These are phyloP conservation scores for Rhododendron ferrugineum DNA, from an alignment of 148 eudicot species.

Conservation along the genomic window DNA sequence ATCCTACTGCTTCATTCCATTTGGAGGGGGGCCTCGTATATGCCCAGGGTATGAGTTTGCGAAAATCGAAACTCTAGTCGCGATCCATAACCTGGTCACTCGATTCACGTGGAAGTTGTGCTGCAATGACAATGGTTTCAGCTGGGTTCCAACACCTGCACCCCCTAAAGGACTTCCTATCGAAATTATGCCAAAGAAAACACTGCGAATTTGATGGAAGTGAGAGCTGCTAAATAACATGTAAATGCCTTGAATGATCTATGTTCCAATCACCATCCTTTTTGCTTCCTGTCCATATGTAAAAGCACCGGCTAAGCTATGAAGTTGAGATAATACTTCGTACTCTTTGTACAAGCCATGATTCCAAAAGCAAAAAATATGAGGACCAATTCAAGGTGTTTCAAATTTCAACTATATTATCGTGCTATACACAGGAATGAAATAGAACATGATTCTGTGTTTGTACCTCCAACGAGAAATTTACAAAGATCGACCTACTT, in stretches of 20 bases:
- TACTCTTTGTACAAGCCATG: not conserved
- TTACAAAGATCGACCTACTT: not conserved
- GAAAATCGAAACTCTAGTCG: conserved; percentile 35
- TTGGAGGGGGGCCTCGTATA: conserved; percentile 44
- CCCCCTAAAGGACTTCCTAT: conserved; percentile 40
- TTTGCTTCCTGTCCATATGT: not conserved
- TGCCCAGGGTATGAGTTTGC: conserved; percentile 54
- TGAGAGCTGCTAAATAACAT: not conserved
- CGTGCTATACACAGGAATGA: not conserved
- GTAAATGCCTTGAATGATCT: not conserved
- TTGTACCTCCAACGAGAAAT: not conserved
- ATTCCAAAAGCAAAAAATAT: not conserved
- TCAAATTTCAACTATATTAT: not conserved
- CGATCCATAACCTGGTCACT: conserved; percentile 37
- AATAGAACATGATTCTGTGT: not conserved
- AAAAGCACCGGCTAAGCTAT: not conserved
- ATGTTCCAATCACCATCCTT: not conserved
- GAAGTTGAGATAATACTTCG: not conserved
- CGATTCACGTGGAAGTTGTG: conserved; percentile 37
- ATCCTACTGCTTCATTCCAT: conserved; percentile 36
- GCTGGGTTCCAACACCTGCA: conserved; percentile 36
- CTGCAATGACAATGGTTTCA: conserved; percentile 26
- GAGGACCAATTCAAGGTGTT: not conserved
- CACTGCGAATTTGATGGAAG: not conserved
- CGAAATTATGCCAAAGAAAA: conserved; percentile 16